Evolutionary conservation across 2,329 filamentous ascomycete genomes (phyloP).

Genomic region (Diaporthe humulicola): DNA sequence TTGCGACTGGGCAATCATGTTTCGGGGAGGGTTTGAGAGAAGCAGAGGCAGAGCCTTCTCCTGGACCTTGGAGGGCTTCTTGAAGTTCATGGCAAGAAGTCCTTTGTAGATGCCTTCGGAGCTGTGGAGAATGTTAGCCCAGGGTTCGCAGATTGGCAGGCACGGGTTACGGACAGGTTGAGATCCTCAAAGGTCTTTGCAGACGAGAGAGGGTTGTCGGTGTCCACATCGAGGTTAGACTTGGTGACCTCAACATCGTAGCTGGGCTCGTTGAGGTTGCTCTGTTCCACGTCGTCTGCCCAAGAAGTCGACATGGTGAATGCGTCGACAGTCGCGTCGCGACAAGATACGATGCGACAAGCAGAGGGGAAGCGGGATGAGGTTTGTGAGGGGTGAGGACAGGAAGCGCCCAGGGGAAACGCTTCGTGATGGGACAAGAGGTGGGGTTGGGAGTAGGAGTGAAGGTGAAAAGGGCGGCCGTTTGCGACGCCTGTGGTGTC

Average conservation of each 20-base stretch:
- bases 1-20: conserved; percentile 99
- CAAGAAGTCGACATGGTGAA: conserved; percentile 27
- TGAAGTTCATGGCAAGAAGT: conserved; percentile 85
- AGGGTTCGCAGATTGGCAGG: conserved; percentile 39
- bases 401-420: not conserved
- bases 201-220: conserved; percentile 89
- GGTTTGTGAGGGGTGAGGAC: not conserved
- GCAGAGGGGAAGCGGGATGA: not conserved
- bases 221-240: conserved; percentile 87
- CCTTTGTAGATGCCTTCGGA: conserved; percentile 80
- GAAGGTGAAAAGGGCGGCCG: not conserved
- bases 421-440: not conserved
- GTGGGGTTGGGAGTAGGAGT: not conserved
- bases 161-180: conserved; percentile 74
- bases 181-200: conserved; percentile 87
- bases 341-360: not conserved
- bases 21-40: conserved; percentile 85
- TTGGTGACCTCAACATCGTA: conserved; percentile 95
- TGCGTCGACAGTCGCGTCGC: conserved; percentile 18
- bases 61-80: conserved; percentile 97
- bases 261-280: conserved; percentile 70
- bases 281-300: conserved; percentile 48
- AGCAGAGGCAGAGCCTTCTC: conserved; percentile 93
- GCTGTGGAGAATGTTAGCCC: conserved; percentile 43
- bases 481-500: conserved; percentile 8